Percentiles rank a stretch among this genome's conserved stretches.
These are phyloP conservation scores for Candida ulmi DNA, from an alignment of 805 yeast species.

Conservation along the genomic window DNA sequence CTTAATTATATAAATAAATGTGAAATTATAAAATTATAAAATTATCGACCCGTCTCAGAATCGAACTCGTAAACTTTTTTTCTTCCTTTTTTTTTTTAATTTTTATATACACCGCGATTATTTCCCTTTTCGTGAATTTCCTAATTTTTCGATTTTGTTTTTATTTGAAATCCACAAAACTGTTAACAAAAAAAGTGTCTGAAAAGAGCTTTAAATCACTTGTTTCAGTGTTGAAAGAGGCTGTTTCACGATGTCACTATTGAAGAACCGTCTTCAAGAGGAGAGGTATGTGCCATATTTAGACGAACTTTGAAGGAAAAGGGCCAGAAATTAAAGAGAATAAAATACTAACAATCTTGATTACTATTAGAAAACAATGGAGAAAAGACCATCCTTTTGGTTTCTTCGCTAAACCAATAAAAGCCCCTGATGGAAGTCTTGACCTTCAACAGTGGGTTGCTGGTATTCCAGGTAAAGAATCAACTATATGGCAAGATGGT, in stretches of 20 bases:
- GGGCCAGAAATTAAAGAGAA: no score
- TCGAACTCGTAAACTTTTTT: no score
- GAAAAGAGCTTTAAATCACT: no score
- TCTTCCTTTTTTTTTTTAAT: no score
- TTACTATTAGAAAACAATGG: conserved; percentile 75
- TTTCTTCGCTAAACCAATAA: conserved; percentile 86
- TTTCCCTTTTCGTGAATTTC: no score
- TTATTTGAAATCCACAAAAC: neutral
- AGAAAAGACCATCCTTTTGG: conserved; percentile 98
- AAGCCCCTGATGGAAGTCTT: conserved; percentile 73
- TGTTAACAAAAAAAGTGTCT: no score
- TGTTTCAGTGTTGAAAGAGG: no score
- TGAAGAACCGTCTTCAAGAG: conserved; percentile 69
- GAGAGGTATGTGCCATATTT: conserved; percentile 59
- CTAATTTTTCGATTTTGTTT: neutral
- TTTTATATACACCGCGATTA: no score
- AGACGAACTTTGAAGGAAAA: no score
- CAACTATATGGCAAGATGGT: conserved; percentile 89
- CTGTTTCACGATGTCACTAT: conserved; percentile 13
- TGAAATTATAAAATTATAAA: no score
- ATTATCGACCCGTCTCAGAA: no score
- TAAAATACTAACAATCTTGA: conserved; percentile 1
- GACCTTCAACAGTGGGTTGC: conserved; percentile 88
- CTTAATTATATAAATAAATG: neutral
- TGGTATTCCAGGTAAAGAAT: conserved; percentile 90